Percentiles rank a stretch among this genome's conserved stretches.
These are phyloP conservation scores for Daldinia decipiens DNA, from an alignment of 495 filamentous ascomycete species.

Conservation along the genomic window DNA sequence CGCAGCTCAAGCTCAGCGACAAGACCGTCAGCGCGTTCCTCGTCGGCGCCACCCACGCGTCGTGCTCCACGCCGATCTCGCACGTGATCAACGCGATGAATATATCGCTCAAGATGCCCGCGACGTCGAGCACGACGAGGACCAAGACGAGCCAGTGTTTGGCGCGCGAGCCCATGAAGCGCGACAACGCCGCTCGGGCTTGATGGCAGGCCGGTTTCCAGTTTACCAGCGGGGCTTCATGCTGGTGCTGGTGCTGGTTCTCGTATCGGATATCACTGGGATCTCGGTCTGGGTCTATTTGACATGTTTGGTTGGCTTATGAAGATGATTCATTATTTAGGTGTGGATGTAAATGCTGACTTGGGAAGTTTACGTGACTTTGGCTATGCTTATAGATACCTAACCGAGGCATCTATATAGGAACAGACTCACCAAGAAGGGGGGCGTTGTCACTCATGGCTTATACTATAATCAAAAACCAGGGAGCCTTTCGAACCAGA, in stretches of 20 bases:
- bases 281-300: background rate
- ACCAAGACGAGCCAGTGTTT: conserved; percentile 57
- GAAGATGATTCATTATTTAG: background rate
- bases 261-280: background rate
- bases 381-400: background rate
- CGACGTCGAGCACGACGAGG: conserved; percentile 40
- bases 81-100: conserved; percentile 70
- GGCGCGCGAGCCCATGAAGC: conserved; percentile 62
- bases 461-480: background rate
- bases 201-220: background rate
- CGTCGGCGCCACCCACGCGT: conserved; percentile 51
- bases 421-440: conserved; percentile 32
- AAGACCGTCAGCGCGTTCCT: conserved; percentile 56
- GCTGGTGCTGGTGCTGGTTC: background rate
- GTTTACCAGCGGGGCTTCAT: background rate
- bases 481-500: background rate
- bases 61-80: conserved; percentile 55
- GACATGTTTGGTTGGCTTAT: background rate
- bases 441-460: conserved; percentile 28
- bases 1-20: conserved; percentile 64
- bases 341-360: background rate
- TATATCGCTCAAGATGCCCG: conserved; percentile 51
- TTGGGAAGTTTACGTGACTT: background rate
- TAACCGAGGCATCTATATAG: background rate
- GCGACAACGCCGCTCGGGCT: conserved; percentile 3